Base-by-base conservation (phyloP, 805 yeast species). In the Teunomyces atbi region DNA sequence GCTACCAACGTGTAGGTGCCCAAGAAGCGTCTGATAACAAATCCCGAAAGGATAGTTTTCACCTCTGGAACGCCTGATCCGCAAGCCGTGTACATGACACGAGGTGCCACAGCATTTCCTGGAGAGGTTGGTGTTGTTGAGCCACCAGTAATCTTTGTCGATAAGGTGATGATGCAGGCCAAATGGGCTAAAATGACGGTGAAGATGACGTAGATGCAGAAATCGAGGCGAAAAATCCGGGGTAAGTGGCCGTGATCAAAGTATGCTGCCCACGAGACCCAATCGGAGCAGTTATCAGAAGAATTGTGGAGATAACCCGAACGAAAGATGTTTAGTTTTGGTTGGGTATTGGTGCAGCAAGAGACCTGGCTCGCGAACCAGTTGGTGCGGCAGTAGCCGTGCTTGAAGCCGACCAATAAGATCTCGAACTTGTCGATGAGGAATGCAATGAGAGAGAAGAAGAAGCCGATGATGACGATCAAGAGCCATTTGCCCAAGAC, bases 61-160 rank as follows among this genome's bases (percentile, higher is more conserved):
- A 80, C 84, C 59, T 80, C 84, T 1, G 84, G 83, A 2, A 80
- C 84, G 4, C 84, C 84, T 13, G 81, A 76, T 3, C 84, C 84
- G 26, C 75, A 73, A 0, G 81, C 83, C 10, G 81, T 68, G 55
- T 78, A 80, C 56, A 79, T 56, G 3, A 50, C 49, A 37, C 61
- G 54, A 2, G 59, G 57, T 26, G 21, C 16, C 37, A 42, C 44
- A 20, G 36, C 12, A 3, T 41, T 45, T 5, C 39, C 21, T 2
- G 36, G 29, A 11, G 37, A 19, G 20, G 11, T 7, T 8, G 28
- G 39, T 6, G 38, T 15, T 16, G 34, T 41, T 6, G 39, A 11
- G 15, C 36, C 48, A n/a, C 43, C 42, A 5, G 64, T 62, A 4
- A 71, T 69, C 48, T 71, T 76, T 1, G 82, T 77, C 11, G 76